Base-by-base conservation (phyloP, 805 yeast genomes). In the Wickerhamiella azymoides region DNA sequence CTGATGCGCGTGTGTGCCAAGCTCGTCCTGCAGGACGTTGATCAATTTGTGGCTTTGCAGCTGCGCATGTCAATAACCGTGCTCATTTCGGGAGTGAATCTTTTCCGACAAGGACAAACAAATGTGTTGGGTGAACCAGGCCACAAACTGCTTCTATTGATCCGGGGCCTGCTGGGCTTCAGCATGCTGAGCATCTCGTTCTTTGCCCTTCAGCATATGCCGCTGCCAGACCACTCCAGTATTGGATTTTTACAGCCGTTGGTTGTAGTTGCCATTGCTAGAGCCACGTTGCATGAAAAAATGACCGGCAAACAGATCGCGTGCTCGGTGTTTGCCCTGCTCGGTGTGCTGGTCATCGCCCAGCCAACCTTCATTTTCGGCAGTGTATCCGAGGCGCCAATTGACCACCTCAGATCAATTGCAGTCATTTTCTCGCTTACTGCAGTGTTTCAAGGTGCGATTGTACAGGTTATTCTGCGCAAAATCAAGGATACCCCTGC, bases 221-320 rank as follows among this genome's bases (percentile, higher is more conserved):
- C 84, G 42, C 71, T 86, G 5, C 77, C 88, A 10, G 96, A 86
- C 57, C 83, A 92, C 0, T 78, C 84, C 1, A 79, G 82, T n/a
- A 79, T 86, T 43, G 76, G 89, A 1, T 88, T 86, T 53, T 62
- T 86, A 55, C 68, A 77, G 0, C 96, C 96, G 0, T 70, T 82
- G 46, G 72, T 82, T 14, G 80, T 94, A 0, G 83, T 84, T 0
- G 61, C 84, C 19, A 61, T 80, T 46, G 94, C 95, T 0, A 78
- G 79, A 70, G 50, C 75, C 2, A 57, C 82, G 2, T 62, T 86
- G 28, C 70, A 73, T 38, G 96, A 86, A 57, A 62, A 70, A 8
- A 80, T 81, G 60, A 74, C 84, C 4, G 50, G 68, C 25, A 55
- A 76, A 10, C 95, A 88, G 62, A 82, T 78, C 0, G 55, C 70